Conservation (phyloP, 139 green algal species). For the Chlamydomonas sphaeroides region DNA sequence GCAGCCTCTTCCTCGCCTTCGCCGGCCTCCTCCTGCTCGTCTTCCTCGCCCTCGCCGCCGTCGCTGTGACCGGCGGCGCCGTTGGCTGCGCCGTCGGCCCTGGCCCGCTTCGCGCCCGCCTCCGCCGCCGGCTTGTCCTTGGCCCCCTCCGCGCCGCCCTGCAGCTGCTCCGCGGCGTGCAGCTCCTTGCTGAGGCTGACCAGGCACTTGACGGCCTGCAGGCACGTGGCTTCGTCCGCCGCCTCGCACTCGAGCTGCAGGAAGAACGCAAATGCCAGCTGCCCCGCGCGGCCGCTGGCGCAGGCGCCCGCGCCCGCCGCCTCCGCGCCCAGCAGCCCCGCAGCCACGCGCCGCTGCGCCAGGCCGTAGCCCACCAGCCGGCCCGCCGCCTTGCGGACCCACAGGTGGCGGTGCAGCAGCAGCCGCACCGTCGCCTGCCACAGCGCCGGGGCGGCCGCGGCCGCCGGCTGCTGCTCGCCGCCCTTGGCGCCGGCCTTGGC, state of each 20-base stretch:
- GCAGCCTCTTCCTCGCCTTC: conserved; percentile 41
- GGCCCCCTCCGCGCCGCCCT: conserved; percentile 16
- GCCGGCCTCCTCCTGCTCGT: conserved; percentile 7
- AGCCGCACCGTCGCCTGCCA: conserved; percentile 48
- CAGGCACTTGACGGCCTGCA: conserved; percentile 84
- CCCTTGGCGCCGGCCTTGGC: not conserved
- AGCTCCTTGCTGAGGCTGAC: too few species aligned
- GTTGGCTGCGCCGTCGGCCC: not conserved
- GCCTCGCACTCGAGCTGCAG: conserved; percentile 73
- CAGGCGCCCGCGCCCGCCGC: not conserved
- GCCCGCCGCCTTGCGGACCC: conserved; percentile 84
- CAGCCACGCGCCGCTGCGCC: conserved; percentile 45
- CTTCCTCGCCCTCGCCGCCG: not conserved
- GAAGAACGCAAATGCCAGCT: conserved; percentile 67
- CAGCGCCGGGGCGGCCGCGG: conserved; percentile 11
- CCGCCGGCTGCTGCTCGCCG: not conserved
- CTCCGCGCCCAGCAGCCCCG: conserved; percentile 39
- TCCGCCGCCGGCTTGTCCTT: not conserved
- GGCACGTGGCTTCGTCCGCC: conserved; percentile 78
- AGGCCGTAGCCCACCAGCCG: conserved; percentile 78
- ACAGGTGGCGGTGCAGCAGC: conserved; percentile 79
- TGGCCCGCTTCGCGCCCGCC: conserved; percentile 5
- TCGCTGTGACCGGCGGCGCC: not conserved
- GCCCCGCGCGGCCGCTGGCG: not conserved
- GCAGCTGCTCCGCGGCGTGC: conserved; percentile 43